Base-by-base conservation (phyloP, 2,329 filamentous ascomycete genomes). In the Arthrobotrys entomopaga region DNA sequence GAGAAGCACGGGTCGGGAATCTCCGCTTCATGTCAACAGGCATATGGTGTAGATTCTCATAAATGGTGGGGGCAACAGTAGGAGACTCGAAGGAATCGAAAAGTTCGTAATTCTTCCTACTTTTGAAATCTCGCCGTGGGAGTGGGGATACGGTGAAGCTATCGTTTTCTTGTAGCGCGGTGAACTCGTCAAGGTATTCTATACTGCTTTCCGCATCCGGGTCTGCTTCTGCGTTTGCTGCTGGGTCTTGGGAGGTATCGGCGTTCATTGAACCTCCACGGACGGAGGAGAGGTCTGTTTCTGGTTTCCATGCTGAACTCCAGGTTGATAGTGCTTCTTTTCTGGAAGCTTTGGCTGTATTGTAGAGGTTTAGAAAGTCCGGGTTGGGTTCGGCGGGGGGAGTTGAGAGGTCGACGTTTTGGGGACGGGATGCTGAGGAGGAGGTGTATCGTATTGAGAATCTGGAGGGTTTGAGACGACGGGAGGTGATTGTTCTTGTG, bases 301-400 rank as follows among this genome's bases (percentile, higher is more conserved):
- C 69, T 8, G 69, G 50, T 24, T 73, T 73, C 69, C 69, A 73
- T 1, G 60, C 49, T 11, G 19, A 38, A 50, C 60, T n/a, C 69
- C 69, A 73, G 3, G 26, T 43, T 8, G 61, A 48, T 8, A 72
- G 24, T 2, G 69, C 61, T 11, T 61, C 56, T 48, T 73, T 57
- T 10, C 63, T 63, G 3, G 29, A 22, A 8, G 7, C 29, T 22
- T 65, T 57, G 38, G 69, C 61, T 0, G 22, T 24, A 15, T 49
- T 52, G 69, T 66, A 73, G 15, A 66, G 46, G 8, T 29, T 24
- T 5, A 73, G 50, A n/a, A 73, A 73, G 50, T 73, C 69, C 2
- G 54, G 64, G 8, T 38, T 56, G 34, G 16, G 16, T 10, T 20
- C 40, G 22, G 46, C 20, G 50, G 13, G 16, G 19, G 16, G 34